Conservation (phyloP, 768 basidiomycete genomes). For the Lactarius hengduanensis region DNA sequence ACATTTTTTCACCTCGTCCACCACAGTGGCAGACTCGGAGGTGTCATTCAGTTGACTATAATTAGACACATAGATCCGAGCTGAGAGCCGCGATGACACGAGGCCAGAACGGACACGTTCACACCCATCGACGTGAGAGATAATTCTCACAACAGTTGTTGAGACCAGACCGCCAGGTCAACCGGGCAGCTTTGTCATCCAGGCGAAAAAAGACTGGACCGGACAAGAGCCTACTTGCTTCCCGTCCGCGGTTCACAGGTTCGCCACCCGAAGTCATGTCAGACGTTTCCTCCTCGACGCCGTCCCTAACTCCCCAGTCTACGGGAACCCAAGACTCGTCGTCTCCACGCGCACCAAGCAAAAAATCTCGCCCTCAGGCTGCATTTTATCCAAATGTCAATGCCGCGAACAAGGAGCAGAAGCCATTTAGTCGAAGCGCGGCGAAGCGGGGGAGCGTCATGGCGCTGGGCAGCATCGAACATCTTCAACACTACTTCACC, state of each 20-base stretch:
- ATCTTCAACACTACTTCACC: conserved; percentile 93
- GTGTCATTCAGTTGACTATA: too few relatives aligned
- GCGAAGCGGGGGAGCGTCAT: conserved; percentile 93
- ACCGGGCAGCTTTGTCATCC: conserved; percentile 17
- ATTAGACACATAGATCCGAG: too few relatives aligned
- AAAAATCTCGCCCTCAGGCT: conserved; percentile 62
- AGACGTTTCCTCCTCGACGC: conserved; percentile 44
- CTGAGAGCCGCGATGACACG: too few relatives aligned
- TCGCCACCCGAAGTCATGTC: conserved; percentile 28
- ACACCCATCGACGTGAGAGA: too few relatives aligned
- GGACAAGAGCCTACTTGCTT: too few relatives aligned
- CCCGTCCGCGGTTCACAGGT: neutral
- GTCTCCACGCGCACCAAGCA: conserved; percentile 37
- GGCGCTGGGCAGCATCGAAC: conserved; percentile 93
- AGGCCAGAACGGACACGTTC: too few relatives aligned
- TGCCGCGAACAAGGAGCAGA: conserved; percentile 67
- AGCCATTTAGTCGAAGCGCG: conserved; percentile 87
- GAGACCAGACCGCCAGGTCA: neutral
- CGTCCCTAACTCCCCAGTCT: conserved; percentile 61
- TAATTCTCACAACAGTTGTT: too few relatives aligned
- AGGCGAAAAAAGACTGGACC: neutral
- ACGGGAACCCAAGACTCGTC: conserved; percentile 46
- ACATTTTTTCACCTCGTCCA: too few relatives aligned
- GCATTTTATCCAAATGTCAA: conserved; percentile 79
- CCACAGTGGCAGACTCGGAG: too few relatives aligned